Percentiles rank a stretch among this genome's conserved stretches.
phyloP scores from a whole-genome alignment of 768 basidiomycete genomes.

The Vararia minispora region DNA sequence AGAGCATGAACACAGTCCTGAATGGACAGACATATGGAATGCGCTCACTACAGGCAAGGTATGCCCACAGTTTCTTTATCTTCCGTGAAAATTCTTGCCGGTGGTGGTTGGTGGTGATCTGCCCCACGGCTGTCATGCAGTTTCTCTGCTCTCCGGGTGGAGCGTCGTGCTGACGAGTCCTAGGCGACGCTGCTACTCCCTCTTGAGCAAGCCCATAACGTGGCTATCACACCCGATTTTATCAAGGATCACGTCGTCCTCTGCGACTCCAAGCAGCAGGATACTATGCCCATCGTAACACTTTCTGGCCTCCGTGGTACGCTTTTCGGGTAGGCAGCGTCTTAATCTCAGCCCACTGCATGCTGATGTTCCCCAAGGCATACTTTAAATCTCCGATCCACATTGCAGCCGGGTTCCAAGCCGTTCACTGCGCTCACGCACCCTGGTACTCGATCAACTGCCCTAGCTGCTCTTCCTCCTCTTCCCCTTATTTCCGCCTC shows the following conservation, averaged over 20 bases:
- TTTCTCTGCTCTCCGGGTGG: too few relatives aligned
- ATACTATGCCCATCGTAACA: constrained; percentile 50
- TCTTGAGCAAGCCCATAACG: constrained; percentile 39
- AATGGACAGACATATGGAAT: constrained; percentile 65
- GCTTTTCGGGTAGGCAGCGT: constrained; percentile 40
- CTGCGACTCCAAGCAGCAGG: constrained; percentile 37
- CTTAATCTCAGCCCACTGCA: neutral
- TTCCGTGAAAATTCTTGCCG: too few relatives aligned
- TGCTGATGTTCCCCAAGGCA: constrained; percentile 18
- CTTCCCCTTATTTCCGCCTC: constrained; percentile 28
- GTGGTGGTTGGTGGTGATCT: too few relatives aligned
- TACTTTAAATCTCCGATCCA: constrained; percentile 32
- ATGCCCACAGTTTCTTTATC: neutral
- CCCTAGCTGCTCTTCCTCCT: constrained; percentile 39
- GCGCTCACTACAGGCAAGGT: constrained; percentile 60
- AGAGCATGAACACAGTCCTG: constrained; percentile 36
- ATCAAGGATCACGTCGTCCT: constrained; percentile 77
- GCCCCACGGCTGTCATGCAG: too few relatives aligned
- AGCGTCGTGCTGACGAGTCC: neutral
- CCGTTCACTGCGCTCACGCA: constrained; percentile 28
- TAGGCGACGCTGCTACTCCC: constrained; percentile 81
- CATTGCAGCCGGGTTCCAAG: constrained; percentile 29
- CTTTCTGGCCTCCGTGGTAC: constrained; percentile 76
- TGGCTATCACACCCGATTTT: constrained; percentile 59
- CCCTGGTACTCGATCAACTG: constrained; percentile 24